Percentiles rank a stretch among this genome's conserved stretches.
phyloP scores from a whole-genome alignment of 176 grass and related monocot genomes.

The Urochloa ruziziensis region DNA sequence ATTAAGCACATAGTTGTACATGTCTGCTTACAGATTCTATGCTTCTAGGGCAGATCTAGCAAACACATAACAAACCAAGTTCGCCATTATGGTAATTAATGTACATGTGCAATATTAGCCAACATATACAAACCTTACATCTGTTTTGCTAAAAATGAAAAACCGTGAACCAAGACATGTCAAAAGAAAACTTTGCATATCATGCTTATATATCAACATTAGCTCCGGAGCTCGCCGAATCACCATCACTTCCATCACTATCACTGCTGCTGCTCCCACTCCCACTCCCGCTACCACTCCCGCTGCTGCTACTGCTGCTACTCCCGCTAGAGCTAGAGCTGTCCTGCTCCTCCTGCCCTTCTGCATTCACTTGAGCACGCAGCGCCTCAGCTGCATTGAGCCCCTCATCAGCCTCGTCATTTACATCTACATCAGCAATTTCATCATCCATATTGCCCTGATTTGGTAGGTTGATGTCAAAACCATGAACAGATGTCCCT shows the following conservation, averaged over 20 bases:
- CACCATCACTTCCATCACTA: slow-evolving; percentile 61
- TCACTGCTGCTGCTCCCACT: slow-evolving; percentile 66
- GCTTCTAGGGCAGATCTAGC: not conserved
- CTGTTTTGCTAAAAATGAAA: not conserved
- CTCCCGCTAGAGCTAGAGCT: slow-evolving; percentile 61
- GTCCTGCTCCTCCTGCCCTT: slow-evolving; percentile 47
- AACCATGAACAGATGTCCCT: slow-evolving; percentile 23
- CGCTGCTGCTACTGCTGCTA: slow-evolving; percentile 44
- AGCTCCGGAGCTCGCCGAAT: slow-evolving; percentile 64
- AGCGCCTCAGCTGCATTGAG: slow-evolving; percentile 76
- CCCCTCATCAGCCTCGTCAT: slow-evolving; percentile 67
- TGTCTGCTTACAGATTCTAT: slow-evolving; percentile 20
- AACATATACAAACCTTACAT: slow-evolving; percentile 17
- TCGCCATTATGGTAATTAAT: not conserved
- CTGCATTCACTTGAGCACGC: slow-evolving; percentile 62
- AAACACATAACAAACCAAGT: not conserved
- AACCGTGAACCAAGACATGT: slow-evolving; percentile 12
- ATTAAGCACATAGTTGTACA: not conserved
- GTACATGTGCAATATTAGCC: not conserved
- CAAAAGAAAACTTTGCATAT: not conserved
- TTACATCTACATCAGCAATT: slow-evolving; percentile 83
- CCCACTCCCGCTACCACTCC: slow-evolving; percentile 50
- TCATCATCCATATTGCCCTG: slow-evolving; percentile 74
- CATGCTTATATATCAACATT: slow-evolving; percentile 55
- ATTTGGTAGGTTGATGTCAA: slow-evolving; percentile 75